Conservation (phyloP, 2,329 filamentous ascomycete genomes). For the Apiospora malaysiana region DNA sequence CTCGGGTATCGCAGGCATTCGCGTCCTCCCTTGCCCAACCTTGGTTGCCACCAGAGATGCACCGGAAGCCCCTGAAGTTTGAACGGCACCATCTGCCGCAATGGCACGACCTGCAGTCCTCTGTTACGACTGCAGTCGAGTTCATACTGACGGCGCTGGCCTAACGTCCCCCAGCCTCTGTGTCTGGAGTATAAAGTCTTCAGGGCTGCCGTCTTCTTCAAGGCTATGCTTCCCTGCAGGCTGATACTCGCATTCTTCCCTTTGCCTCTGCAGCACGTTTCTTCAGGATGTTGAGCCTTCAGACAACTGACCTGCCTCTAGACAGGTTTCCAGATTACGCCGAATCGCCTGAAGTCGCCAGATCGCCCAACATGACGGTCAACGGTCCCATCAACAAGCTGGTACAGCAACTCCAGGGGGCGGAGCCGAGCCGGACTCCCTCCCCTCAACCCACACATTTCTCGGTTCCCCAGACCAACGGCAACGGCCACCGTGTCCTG, state of each 20-base stretch:
- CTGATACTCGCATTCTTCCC: background rate
- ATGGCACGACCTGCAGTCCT: constrained; percentile 1
- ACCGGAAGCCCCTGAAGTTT: constrained; percentile 14
- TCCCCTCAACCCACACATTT: constrained; percentile 90
- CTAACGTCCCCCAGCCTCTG: background rate
- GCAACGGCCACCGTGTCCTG: constrained; percentile 74
- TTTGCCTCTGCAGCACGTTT: constrained; percentile 29
- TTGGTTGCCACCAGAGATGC: constrained; percentile 3
- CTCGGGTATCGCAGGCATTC: constrained; percentile 8
- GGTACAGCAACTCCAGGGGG: constrained; percentile 48
- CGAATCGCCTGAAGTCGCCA: constrained; percentile 44
- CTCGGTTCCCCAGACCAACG: constrained; percentile 67
- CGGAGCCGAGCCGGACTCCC: constrained; percentile 66
- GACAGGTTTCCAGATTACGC: constrained; percentile 54
- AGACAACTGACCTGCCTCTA: constrained; percentile 48
- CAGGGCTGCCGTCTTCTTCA: background rate
- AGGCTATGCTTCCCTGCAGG: background rate
- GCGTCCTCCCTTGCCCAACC: background rate
- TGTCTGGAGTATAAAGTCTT: background rate
- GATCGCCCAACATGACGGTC: constrained; percentile 40
- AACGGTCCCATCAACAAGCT: constrained; percentile 46
- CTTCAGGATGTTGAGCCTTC: constrained; percentile 46
- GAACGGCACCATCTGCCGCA: constrained; percentile 13
- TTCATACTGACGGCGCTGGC: background rate
- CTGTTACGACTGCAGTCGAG: background rate